Percentiles rank a stretch among this genome's conserved stretches.
phyloP scores from a whole-genome alignment of 768 basidiomycete species.

The Pilatotrama ljubarskyi region DNA sequence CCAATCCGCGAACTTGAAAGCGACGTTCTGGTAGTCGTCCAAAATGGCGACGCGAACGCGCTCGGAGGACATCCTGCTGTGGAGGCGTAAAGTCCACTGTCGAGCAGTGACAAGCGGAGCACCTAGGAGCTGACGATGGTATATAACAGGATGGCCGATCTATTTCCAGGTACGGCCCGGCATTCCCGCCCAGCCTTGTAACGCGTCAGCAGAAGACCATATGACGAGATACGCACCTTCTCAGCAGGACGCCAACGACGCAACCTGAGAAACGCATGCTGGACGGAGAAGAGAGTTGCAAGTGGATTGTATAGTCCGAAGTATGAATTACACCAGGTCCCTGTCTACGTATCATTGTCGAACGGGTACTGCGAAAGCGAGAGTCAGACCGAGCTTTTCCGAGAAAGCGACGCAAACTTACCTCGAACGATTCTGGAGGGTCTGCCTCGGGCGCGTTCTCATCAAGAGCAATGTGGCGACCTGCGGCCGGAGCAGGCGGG shows the following conservation, averaged over 20 bases:
- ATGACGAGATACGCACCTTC: conserved; percentile 14
- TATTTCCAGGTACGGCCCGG: conserved; percentile 4
- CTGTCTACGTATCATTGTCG: conserved; percentile 55
- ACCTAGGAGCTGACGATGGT: neutral
- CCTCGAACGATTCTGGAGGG: conserved; percentile 83
- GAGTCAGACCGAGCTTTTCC: conserved; percentile 25
- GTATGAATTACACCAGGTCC: conserved; percentile 15
- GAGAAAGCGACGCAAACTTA: conserved; percentile 39
- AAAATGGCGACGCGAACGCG: conserved; percentile 51
- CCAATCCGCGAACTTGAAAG: conserved; percentile 57
- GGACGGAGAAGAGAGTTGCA: neutral
- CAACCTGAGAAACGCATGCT: neutral
- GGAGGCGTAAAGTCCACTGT: too few species aligned
- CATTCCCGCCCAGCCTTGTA: neutral
- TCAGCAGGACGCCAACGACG: neutral
- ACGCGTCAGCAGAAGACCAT: conserved; percentile 9
- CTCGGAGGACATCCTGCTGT: conserved; percentile 30
- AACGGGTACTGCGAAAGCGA: conserved; percentile 64
- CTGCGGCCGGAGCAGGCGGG: conserved; percentile 33
- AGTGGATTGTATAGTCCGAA: conserved; percentile 19
- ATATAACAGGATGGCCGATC: neutral
- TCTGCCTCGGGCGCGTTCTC: conserved; percentile 69
- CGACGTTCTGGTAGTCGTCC: conserved; percentile 60
- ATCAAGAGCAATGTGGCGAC: conserved; percentile 63
- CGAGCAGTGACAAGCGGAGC: too few species aligned